Evolutionary conservation across 768 basidiomycete species (phyloP).

Genomic region (Termitomyces titanicus): DNA sequence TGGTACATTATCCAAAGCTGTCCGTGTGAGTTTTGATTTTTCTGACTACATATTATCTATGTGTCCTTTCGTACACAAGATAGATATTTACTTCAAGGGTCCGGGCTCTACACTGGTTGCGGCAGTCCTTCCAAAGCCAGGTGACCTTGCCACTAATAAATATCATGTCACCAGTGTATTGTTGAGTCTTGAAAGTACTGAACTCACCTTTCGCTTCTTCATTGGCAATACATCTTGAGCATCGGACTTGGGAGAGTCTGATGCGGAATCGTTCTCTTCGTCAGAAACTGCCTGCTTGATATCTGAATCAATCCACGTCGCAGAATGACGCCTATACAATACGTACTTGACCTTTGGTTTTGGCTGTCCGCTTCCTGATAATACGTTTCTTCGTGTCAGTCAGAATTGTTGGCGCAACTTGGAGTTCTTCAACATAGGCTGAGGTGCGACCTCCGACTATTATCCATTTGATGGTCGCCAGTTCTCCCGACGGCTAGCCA

Average conservation of each 20-base stretch:
- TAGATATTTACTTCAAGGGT: not conserved
- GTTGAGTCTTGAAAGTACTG: not conserved
- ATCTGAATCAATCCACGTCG: not conserved
- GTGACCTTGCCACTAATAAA: not conserved
- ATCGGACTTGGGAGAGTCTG: slow-evolving; percentile 14
- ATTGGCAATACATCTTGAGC: not conserved
- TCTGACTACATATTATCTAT: too few relatives aligned
- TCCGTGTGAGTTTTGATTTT: too few relatives aligned
- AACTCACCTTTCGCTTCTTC: slow-evolving; percentile 1
- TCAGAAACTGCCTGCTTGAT: slow-evolving; percentile 6
- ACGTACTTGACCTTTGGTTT: slow-evolving; percentile 2
- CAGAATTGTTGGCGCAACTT: slow-evolving; percentile 27
- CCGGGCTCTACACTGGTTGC: not conserved
- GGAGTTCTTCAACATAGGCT: slow-evolving; percentile 65
- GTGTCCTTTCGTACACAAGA: too few relatives aligned
- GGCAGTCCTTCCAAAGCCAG: too few relatives aligned
- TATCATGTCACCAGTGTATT: not conserved
- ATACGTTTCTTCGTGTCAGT: slow-evolving; percentile 2
- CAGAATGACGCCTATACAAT: not conserved
- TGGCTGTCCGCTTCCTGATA: not conserved
- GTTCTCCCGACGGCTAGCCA: slow-evolving; percentile 57
- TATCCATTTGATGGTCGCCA: slow-evolving; percentile 71
- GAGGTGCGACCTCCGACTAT: slow-evolving; percentile 78
- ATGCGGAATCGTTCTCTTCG: slow-evolving; percentile 19
- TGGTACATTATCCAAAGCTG: too few relatives aligned